Evolutionary conservation across 2,329 filamentous ascomycete genomes (phyloP).

Genomic region (Phaeosphaeriaceae sp.): DNA sequence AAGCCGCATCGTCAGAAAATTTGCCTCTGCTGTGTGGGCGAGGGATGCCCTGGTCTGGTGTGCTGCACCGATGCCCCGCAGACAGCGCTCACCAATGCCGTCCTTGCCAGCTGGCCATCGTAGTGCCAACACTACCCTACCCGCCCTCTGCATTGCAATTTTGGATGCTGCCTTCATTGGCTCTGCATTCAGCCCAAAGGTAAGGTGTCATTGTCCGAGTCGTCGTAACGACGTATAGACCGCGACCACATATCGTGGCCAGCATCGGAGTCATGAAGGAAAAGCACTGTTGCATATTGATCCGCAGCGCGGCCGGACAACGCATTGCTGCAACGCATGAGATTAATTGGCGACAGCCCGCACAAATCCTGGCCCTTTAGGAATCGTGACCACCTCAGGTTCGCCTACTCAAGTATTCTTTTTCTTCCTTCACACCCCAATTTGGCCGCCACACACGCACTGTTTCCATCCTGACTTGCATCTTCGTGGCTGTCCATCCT

Average conservation of each 20-base stretch:
- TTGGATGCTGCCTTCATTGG: constrained; percentile 41
- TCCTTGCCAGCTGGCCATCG: constrained; percentile 39
- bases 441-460: constrained; percentile 39
- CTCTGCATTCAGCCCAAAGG: constrained; percentile 34
- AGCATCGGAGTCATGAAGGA: constrained; percentile 37
- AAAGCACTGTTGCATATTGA: constrained; percentile 42
- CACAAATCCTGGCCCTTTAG: constrained; percentile 37
- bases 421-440: constrained; percentile 32
- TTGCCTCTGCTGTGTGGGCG: constrained; percentile 31
- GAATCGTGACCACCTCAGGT: constrained; percentile 44
- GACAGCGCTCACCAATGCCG: constrained; percentile 32
- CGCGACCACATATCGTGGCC: constrained; percentile 44
- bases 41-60: constrained; percentile 25
- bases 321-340: constrained; percentile 45
- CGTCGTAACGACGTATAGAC: constrained; percentile 46
- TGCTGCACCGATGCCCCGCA: constrained; percentile 39
- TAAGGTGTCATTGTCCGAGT: constrained; percentile 47
- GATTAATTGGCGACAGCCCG: constrained; percentile 46
- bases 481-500: constrained; percentile 44
- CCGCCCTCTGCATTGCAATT: constrained; percentile 42
- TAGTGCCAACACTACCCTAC: constrained; percentile 42
- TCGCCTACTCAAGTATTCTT: constrained; percentile 37
- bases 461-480: constrained; percentile 37
- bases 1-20: constrained; percentile 11
- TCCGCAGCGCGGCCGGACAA: constrained; percentile 44